Percentiles rank a stretch among this genome's conserved stretches.
These are phyloP conservation scores for Allomyces macrogynus DNA, from an alignment of 192 early-diverging fungal species.

Conservation along the genomic window DNA sequence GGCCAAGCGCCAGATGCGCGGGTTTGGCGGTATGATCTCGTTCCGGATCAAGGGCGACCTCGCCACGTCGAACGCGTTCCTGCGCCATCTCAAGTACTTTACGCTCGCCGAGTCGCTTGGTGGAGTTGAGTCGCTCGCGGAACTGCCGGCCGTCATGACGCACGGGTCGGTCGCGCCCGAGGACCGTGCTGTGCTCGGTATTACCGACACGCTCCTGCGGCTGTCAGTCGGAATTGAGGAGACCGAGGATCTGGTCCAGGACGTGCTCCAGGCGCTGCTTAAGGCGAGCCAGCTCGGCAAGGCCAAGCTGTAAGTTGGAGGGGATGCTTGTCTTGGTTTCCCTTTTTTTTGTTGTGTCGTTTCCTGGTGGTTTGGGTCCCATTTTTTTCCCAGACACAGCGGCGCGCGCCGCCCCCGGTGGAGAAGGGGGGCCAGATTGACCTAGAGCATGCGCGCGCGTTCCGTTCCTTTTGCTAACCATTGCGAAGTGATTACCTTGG, in stretches of 20 bases:
- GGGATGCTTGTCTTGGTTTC: too few relatives aligned
- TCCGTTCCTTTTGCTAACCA: too few relatives aligned
- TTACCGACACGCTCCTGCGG: conserved; percentile 82
- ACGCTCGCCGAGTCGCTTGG: conserved; percentile 92
- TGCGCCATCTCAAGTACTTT: conserved; percentile 57
- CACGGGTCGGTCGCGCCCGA: conserved; percentile 77
- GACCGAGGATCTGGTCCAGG: conserved; percentile 60
- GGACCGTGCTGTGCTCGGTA: conserved; percentile 61
- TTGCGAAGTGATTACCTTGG: too few relatives aligned
- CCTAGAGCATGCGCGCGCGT: too few relatives aligned
- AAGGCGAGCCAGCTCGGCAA: conserved; percentile 11
- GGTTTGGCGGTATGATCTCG: conserved; percentile 92
- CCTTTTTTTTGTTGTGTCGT: too few relatives aligned
- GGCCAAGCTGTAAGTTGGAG: background rate
- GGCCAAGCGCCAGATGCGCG: conserved; percentile 67
- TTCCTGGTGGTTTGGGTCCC: too few relatives aligned
- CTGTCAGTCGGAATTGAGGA: conserved; percentile 89
- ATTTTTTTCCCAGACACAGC: too few relatives aligned
- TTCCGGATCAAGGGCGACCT: conserved; percentile 77
- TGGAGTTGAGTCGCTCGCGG: conserved; percentile 84
- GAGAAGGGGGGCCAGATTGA: too few relatives aligned
- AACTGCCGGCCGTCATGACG: conserved; percentile 90
- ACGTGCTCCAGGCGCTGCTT: conserved; percentile 47
- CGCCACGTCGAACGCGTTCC: conserved; percentile 61
- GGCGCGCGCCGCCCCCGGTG: too few relatives aligned